A percentile compares a stretch with the other conserved stretches of the same genome.
phyloP scores from a whole-genome alignment of 768 basidiomycete genomes.

The Mrakia hoshinonis region DNA sequence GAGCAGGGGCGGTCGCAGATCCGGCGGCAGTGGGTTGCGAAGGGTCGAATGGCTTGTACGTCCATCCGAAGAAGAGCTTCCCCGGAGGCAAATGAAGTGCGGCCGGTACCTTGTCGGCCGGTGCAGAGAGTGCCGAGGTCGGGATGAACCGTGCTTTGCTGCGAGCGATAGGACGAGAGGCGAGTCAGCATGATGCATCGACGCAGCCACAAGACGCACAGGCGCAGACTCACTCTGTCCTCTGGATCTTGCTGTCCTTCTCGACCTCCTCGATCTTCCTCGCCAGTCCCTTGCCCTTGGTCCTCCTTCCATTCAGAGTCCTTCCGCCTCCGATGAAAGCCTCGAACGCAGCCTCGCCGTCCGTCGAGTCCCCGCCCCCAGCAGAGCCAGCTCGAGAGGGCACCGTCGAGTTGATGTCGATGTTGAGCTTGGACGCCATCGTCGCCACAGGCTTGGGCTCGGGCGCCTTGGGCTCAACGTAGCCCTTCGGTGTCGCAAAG shows the following conservation, averaged over 20 bases:
- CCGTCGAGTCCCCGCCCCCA: slow-evolving; percentile 20
- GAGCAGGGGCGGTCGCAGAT: slow-evolving; percentile 32
- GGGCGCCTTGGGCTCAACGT: slow-evolving; percentile 78
- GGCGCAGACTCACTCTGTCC: slow-evolving; percentile 83
- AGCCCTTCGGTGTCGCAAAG: slow-evolving; percentile 74
- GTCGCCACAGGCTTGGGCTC: slow-evolving; percentile 72
- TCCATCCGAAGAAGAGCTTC: slow-evolving; percentile 93
- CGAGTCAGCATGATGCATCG: background rate
- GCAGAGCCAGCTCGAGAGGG: slow-evolving; percentile 52
- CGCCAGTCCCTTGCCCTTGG: slow-evolving; percentile 88
- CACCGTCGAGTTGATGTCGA: slow-evolving; percentile 64
- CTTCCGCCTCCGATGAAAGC: slow-evolving; percentile 94
- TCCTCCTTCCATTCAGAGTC: slow-evolving; percentile 78
- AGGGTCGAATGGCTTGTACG: slow-evolving; percentile 51
- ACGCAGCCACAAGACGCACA: too few relatives aligned
- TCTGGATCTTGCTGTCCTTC: slow-evolving; percentile 74
- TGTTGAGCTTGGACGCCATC: slow-evolving; percentile 95
- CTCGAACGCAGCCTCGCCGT: slow-evolving; percentile 45
- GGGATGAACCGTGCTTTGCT: slow-evolving; percentile 80
- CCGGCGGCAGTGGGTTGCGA: background rate
- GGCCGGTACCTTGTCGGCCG: slow-evolving; percentile 72
- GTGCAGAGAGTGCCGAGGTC: slow-evolving; percentile 58
- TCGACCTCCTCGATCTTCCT: slow-evolving; percentile 71
- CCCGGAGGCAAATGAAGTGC: slow-evolving; percentile 84
- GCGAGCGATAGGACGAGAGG: background rate